These are phyloP conservation scores for Candida khao-thaluensis DNA, from an alignment of 805 yeast species.

Conservation along the genomic window DNA sequence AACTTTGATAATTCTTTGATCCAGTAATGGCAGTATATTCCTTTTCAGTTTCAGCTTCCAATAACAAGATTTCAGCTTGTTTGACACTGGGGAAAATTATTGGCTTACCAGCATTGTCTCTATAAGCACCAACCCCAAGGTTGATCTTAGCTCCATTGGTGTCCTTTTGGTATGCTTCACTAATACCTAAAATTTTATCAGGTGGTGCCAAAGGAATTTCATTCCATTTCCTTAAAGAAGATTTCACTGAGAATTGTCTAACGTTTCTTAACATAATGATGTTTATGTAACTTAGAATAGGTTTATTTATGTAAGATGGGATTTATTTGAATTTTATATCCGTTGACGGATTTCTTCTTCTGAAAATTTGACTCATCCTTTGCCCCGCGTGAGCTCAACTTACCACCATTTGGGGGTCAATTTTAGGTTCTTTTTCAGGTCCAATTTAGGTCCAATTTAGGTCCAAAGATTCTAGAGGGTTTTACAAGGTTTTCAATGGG, in stretches of 20 bases:
- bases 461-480: too few relatives aligned
- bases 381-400: constrained; percentile 1
- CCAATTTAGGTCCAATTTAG: too few relatives aligned
- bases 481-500: too few relatives aligned
- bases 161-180: constrained; percentile 73
- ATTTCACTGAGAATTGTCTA: constrained; percentile 15
- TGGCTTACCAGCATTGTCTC: constrained; percentile 85
- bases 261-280: constrained; percentile 8
- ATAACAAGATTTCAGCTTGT: constrained; percentile 57
- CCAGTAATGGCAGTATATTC: constrained; percentile 90
- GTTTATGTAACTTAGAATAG: neutral
- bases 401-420: too few relatives aligned
- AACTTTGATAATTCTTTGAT: constrained; percentile 58
- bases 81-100: constrained; percentile 79
- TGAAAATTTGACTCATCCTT: constrained; percentile 8
- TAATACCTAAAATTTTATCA: constrained; percentile 80
- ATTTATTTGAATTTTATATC: constrained; percentile 8
- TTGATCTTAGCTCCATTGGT: constrained; percentile 54
- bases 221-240: constrained; percentile 22
- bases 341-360: constrained; percentile 8
- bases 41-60: constrained; percentile 58
- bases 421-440: too few relatives aligned
- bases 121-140: constrained; percentile 89
- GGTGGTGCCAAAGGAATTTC: constrained; percentile 63
- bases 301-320: too few relatives aligned